These are phyloP conservation scores for Flaveria ramosissima DNA, from an alignment of 129 eudicot genomes.

Conservation along the genomic window DNA sequence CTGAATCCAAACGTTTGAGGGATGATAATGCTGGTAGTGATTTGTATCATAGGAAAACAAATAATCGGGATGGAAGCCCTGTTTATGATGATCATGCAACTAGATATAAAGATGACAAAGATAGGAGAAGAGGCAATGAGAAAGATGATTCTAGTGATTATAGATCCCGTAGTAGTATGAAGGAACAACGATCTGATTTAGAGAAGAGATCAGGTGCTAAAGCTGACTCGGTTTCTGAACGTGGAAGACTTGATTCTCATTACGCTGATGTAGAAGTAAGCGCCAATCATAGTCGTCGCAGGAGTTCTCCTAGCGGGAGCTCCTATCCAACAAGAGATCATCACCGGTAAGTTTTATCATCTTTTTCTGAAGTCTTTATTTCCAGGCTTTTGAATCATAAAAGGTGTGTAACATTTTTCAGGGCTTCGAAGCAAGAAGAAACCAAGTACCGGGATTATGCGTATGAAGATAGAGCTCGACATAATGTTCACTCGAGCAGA, in stretches of 20 bases:
- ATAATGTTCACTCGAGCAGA: slow-evolving; percentile 50
- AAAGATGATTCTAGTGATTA: slow-evolving; percentile 64
- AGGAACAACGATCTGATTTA: slow-evolving; percentile 57
- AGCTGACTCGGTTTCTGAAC: slow-evolving; percentile 53
- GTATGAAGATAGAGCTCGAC: slow-evolving; percentile 59
- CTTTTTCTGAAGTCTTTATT: background rate
- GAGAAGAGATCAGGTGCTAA: slow-evolving; percentile 61
- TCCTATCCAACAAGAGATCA: slow-evolving; percentile 61
- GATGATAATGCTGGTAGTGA: slow-evolving; percentile 66
- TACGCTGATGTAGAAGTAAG: slow-evolving; percentile 48
- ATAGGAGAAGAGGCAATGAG: slow-evolving; percentile 53
- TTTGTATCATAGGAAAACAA: slow-evolving; percentile 50
- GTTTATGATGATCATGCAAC: slow-evolving; percentile 55
- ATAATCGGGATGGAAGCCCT: slow-evolving; percentile 56
- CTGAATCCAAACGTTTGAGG: slow-evolving; percentile 56
- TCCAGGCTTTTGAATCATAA: background rate
- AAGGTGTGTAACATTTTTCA: slow-evolving; percentile 18
- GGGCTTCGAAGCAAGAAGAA: slow-evolving; percentile 72
- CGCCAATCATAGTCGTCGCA: slow-evolving; percentile 52
- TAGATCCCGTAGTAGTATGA: slow-evolving; percentile 53
- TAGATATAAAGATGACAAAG: slow-evolving; percentile 76
- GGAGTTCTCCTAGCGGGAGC: slow-evolving; percentile 71
- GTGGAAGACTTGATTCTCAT: slow-evolving; percentile 62
- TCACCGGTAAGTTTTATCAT: slow-evolving; percentile 45
- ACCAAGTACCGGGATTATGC: slow-evolving; percentile 61